Evolutionary conservation across 805 yeast genomes (phyloP), one percentile per base, ranked within the genome.

Genomic region (Kazachstania taianensis): DNA sequence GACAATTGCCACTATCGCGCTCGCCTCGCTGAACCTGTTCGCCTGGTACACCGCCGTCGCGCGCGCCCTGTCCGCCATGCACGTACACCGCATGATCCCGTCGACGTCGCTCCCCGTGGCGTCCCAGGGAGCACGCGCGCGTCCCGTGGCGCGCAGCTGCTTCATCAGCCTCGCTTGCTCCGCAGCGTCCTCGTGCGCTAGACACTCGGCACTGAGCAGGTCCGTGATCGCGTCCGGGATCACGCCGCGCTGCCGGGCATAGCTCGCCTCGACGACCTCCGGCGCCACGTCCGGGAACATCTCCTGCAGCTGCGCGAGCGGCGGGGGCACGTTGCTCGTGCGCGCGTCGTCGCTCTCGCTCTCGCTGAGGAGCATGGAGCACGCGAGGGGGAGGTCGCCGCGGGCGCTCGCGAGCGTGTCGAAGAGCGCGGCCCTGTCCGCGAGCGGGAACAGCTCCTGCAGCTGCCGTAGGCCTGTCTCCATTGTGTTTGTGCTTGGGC

Each of bases 211-310:
- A 28, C 18, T 28, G 16, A 28, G 16, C n/a, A 48, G 33, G 19
- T 43, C 48, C 5, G 44, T 25, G 2, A 45, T 39, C 9, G 47
- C 32, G 13, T 36, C 37, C 12, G 56, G 63, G 38, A 66, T 56
- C 1, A 60, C 57, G 5, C 55, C 41, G 26, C 55, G 43, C 26
- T 12, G 12, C 12, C 12, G 8, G 12, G 12, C 17, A 13, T 26
- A 26, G 2, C 7, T 9, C 3, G 15, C 41, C 3, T 53, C 42
- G 6, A 74, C 50, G 6, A 43, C 41, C 2, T 44, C 51, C 4
- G 49, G 28, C 2, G 62, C 59, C 2, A 61, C 41, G 12, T 63
- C 49, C 0, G 79, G 78, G 40, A 75, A 73, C 53, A 74, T 63
- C 10, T 62, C 66, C 32, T 49, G 44, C 20, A 70, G 44, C 20